Base-by-base conservation (phyloP, 2,329 filamentous ascomycete genomes). In the Coleophoma cylindrospora region DNA sequence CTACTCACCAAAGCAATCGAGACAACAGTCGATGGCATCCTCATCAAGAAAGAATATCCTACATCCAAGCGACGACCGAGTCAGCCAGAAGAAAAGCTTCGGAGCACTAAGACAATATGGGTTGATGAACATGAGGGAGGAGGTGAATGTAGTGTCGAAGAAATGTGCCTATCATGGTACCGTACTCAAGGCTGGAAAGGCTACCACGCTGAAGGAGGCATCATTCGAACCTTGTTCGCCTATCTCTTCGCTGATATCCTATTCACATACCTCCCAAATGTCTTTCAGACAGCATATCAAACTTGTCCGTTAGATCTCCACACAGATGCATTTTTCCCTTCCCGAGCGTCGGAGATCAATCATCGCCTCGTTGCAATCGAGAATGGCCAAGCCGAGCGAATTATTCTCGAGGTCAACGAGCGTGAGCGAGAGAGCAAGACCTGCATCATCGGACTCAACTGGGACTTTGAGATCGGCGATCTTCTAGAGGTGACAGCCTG, bases 221-320 rank as follows among this genome's bases (percentile, higher is more conserved):
- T 97, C 59, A 73, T 97, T 7, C 84, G 91, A n/a, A 99, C 94
- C 0, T 74, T 99, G 22, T 91, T 91, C 68, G 87, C 84, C 13
- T 92, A 94, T 63, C 80, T 99, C 15, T 96, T 97, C 73, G 94
- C 86, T 72, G 92, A 99, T 67, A 81, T 97, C 21, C 74, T 99
- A 7, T 97, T 97, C 69, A 76, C 90, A 22, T 96, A 95, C 67
- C 81, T 97, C 5, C 92, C 94, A 22, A 96, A 97, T 60, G 92
- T 99, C 49, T 99, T 99, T 68, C 92, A 97, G 66, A 99, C 94
- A 6, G 82, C 87, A 1, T 99, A 89, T 65, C 94, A 99, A 68
- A 95, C 90, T 0, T 96, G 90, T 62, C 94, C 94, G 1, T 73
- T 99, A 3, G 94, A 99, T 66, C 73, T 99, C 6, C 87, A 95